Evolutionary conservation across 768 basidiomycete species (phyloP).

Genomic region (Phaffia tasmanica): DNA sequence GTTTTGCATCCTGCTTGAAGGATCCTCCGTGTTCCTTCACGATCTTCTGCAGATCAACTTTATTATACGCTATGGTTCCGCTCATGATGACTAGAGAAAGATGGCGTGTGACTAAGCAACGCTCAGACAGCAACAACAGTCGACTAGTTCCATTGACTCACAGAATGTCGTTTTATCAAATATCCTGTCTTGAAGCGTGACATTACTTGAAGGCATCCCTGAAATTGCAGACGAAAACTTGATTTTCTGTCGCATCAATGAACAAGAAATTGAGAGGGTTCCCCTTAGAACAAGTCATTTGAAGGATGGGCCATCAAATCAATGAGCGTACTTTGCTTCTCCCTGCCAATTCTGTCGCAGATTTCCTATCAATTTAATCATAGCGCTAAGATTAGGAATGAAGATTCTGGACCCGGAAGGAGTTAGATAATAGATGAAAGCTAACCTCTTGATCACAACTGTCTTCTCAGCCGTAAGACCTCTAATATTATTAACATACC

Average conservation of each 20-base stretch:
- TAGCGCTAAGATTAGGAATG: too few species aligned
- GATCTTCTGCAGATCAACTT: slow-evolving; percentile 54
- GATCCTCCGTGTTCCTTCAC: slow-evolving; percentile 39
- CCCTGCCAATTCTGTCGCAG: too few species aligned
- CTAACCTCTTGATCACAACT: too few species aligned
- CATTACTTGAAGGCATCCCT: slow-evolving; percentile 52
- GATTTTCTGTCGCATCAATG: slow-evolving; percentile 26
- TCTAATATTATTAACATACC: too few species aligned
- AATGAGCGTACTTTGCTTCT: too few species aligned
- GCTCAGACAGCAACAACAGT: neutral
- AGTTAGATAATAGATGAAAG: too few species aligned
- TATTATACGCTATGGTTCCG: slow-evolving; percentile 59
- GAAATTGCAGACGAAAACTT: slow-evolving; percentile 41
- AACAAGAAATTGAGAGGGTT: too few species aligned
- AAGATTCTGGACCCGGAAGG: too few species aligned
- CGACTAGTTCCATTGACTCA: slow-evolving; percentile 39
- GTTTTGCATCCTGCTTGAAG: slow-evolving; percentile 40
- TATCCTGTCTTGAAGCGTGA: slow-evolving; percentile 52
- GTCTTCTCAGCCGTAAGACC: too few species aligned
- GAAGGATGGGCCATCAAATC: too few species aligned
- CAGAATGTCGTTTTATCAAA: slow-evolving; percentile 72
- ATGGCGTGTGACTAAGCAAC: neutral
- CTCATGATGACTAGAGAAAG: slow-evolving; percentile 27
- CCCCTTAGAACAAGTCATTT: too few species aligned
- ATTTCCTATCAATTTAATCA: too few species aligned